A percentile compares a stretch with the other conserved stretches of the same genome.
These are phyloP conservation scores for Aureobasidium sp. DNA, from an alignment of 2,329 filamentous ascomycete species.

Conservation along the genomic window DNA sequence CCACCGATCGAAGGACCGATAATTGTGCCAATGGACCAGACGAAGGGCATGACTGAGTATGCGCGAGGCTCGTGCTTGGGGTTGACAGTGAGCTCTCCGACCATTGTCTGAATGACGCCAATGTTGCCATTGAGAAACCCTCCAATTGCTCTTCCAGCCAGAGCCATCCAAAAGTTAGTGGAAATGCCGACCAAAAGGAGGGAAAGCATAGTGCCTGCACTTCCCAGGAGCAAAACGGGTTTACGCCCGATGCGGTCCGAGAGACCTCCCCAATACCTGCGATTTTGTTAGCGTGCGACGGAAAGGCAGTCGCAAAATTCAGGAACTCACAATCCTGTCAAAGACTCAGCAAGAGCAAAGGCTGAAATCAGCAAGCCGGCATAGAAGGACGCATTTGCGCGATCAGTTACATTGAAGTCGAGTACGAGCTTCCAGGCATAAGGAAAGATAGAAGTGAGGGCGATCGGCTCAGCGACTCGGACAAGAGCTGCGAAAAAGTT, in stretches of 20 bases:
- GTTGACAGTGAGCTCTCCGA: conserved; percentile 74
- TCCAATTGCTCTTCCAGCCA: conserved; percentile 66
- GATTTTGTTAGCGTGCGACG: not conserved
- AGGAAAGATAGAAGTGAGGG: conserved; percentile 85
- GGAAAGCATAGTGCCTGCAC: conserved; percentile 71
- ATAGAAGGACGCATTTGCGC: conserved; percentile 75
- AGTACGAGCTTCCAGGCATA: conserved; percentile 83
- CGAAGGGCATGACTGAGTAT: conserved; percentile 88
- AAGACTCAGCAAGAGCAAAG: conserved; percentile 71
- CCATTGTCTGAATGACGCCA: conserved; percentile 26
- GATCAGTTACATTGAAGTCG: conserved; percentile 61
- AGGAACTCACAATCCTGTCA: conserved; percentile 58
- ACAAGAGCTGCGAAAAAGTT: conserved; percentile 60
- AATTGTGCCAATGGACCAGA: conserved; percentile 87
- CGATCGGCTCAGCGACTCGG: conserved; percentile 84
- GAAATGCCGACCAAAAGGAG: conserved; percentile 78
- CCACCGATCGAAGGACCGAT: conserved; percentile 83
- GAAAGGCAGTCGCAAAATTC: too few species aligned
- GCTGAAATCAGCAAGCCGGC: conserved; percentile 81
- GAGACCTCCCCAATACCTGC: conserved; percentile 65
- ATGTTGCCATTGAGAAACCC: conserved; percentile 87
- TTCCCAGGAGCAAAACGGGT: conserved; percentile 73
- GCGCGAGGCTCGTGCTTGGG: conserved; percentile 86
- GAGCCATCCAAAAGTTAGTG: conserved; percentile 72
- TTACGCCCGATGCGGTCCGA: conserved; percentile 80